Evolutionary conservation across 305 asterid genomes (phyloP).

Genomic region (Salvia sclarea): DNA sequence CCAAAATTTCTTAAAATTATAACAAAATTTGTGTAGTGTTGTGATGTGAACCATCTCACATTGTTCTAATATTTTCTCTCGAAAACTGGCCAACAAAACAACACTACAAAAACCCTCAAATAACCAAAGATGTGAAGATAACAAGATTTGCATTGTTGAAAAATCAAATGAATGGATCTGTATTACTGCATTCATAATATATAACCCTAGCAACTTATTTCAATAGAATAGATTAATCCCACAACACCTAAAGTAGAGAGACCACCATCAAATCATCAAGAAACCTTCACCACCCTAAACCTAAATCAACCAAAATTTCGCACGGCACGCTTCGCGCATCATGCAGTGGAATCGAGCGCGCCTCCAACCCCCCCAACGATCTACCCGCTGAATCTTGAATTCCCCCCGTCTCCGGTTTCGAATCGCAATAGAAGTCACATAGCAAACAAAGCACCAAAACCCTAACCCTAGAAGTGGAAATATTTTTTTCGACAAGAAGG

Average conservation of each 20-base stretch:
- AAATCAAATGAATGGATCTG: slow-evolving; percentile 19
- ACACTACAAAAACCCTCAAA: too few relatives aligned
- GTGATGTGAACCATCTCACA: too few relatives aligned
- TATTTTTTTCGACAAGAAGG: neutral
- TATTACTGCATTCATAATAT: slow-evolving; percentile 22
- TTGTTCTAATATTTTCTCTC: too few relatives aligned
- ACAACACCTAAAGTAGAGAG: slow-evolving; percentile 12
- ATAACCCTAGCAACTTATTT: slow-evolving; percentile 27
- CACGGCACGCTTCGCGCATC: slow-evolving; percentile 38
- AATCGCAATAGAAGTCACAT: slow-evolving; percentile 32
- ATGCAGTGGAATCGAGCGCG: slow-evolving; percentile 23
- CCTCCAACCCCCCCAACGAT: slow-evolving; percentile 28
- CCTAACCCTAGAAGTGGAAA: slow-evolving; percentile 16
- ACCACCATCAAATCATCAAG: slow-evolving; percentile 13
- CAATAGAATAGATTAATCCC: slow-evolving; percentile 30
- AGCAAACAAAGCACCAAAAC: slow-evolving; percentile 22
- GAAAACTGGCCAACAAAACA: too few relatives aligned
- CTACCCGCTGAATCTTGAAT: slow-evolving; percentile 16
- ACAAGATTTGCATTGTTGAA: slow-evolving; percentile 12
- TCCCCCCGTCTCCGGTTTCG: neutral
- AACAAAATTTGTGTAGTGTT: too few relatives aligned
- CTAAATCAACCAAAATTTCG: slow-evolving; percentile 42
- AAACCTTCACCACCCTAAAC: slow-evolving; percentile 9
- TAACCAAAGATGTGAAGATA: too few relatives aligned
- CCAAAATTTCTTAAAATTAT: too few relatives aligned